These are phyloP conservation scores for Penicillium lividum DNA, from an alignment of 495 filamentous ascomycete species.

Conservation along the genomic window DNA sequence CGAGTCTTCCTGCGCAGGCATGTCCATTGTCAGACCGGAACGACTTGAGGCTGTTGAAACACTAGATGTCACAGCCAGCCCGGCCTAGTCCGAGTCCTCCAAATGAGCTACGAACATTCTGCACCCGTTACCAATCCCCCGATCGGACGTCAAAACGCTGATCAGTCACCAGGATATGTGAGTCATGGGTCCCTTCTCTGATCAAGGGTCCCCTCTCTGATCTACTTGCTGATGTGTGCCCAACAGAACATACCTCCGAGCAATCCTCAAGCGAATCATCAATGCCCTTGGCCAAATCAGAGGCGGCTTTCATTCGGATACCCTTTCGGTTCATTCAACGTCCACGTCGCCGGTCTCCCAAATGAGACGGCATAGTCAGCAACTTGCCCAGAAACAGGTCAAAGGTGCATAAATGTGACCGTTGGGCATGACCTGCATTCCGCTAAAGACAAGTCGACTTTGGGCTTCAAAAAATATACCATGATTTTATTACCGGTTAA, in stretches of 20 bases:
- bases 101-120: too few relatives aligned
- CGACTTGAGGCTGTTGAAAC: too few relatives aligned
- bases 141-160: background rate
- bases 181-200: background rate
- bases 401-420: background rate
- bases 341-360: background rate
- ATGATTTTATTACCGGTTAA: background rate
- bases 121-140: background rate
- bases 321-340: background rate
- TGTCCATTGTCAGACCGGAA: too few relatives aligned
- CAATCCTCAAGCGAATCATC: background rate
- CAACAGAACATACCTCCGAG: background rate
- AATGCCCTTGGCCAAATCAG: background rate
- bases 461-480: slow-evolving; percentile 2
- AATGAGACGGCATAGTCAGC: background rate
- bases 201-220: too few relatives aligned
- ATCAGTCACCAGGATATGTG: background rate
- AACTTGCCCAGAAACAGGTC: slow-evolving; percentile 1
- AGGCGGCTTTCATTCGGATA: too few relatives aligned
- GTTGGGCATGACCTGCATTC: background rate
- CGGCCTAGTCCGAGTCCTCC: too few relatives aligned
- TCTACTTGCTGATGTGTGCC: background rate
- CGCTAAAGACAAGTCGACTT: slow-evolving; percentile 6
- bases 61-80: too few relatives aligned
- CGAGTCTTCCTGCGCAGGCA: too few relatives aligned